Conservation (phyloP, 805 yeast species). For the Monosporozyma siamensis region DNA sequence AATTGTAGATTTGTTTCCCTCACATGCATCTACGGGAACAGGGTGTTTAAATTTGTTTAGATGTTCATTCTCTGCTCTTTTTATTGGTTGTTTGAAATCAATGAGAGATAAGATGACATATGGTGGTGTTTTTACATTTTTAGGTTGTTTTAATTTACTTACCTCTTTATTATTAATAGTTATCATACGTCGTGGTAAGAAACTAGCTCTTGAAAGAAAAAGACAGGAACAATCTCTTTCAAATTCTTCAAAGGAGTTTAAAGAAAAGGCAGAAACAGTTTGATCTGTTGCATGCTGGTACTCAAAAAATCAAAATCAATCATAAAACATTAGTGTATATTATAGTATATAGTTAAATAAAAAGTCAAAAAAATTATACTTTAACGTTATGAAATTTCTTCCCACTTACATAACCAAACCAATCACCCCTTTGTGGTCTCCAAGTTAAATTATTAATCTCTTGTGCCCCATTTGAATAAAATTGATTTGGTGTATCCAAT, state of each 20-base stretch:
- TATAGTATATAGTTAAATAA: too few relatives aligned
- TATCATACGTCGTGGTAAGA: conserved; percentile 28
- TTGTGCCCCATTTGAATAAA: conserved; percentile 45
- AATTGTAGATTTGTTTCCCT: conserved; percentile 65
- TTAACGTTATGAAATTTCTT: conserved; percentile 32
- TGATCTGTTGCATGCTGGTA: too few relatives aligned
- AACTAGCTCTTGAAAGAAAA: conserved; percentile 21
- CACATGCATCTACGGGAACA: conserved; percentile 60
- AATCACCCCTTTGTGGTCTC: conserved; percentile 54
- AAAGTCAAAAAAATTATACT: too few relatives aligned
- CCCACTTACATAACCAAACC: conserved; percentile 55
- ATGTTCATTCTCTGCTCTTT: conserved; percentile 60
- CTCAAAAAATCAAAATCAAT: too few relatives aligned
- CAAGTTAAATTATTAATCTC: conserved; percentile 77
- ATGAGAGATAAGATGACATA: conserved; percentile 51
- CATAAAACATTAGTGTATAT: too few relatives aligned
- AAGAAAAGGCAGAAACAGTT: too few relatives aligned
- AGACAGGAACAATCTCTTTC: too few relatives aligned
- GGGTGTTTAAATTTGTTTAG: conserved; percentile 64
- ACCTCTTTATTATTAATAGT: conserved; percentile 20
- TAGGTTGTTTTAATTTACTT: conserved; percentile 40
- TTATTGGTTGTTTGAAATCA: conserved; percentile 53
- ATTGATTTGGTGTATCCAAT: conserved; percentile 32
- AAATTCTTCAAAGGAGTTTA: too few relatives aligned
- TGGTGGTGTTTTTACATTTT: conserved; percentile 76